Conservation (phyloP, 176 grass and related monocot species). For the Bonia amplexicaulis region DNA sequence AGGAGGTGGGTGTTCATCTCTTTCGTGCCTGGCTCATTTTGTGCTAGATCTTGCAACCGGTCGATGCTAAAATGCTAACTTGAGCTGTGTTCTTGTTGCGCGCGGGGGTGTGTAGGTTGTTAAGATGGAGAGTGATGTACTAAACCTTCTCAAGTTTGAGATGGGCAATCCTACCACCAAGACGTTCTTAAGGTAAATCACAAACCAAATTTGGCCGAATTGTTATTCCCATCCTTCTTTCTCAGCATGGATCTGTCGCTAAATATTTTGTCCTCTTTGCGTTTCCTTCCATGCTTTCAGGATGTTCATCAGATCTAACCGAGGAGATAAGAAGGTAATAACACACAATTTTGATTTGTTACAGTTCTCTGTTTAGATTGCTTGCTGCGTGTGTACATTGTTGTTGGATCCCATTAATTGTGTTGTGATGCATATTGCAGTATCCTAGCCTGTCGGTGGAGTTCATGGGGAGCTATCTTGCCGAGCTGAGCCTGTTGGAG, state of each 20-base stretch:
- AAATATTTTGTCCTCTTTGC: background rate
- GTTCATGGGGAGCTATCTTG: conserved; percentile 64
- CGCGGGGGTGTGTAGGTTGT: conserved; percentile 26
- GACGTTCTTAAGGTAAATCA: conserved; percentile 64
- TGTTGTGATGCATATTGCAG: conserved; percentile 34
- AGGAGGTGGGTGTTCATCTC: conserved; percentile 33
- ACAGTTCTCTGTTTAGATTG: background rate
- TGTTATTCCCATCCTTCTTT: background rate
- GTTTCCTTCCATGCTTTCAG: conserved; percentile 23
- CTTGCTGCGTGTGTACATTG: background rate
- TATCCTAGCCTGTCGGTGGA: conserved; percentile 41
- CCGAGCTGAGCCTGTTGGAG: conserved; percentile 79
- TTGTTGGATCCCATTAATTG: background rate
- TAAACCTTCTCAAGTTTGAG: conserved; percentile 68
- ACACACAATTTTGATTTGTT: background rate
- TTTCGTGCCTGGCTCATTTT: background rate
- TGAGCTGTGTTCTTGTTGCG: background rate
- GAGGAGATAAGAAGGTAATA: conserved; percentile 64
- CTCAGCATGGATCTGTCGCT: background rate
- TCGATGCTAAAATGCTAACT: background rate
- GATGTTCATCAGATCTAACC: conserved; percentile 62
- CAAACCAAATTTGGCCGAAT: background rate
- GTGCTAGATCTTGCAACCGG: background rate
- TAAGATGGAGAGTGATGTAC: conserved; percentile 52
- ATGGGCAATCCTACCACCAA: conserved; percentile 84